phyloP scores from a whole-genome alignment of 495 filamentous ascomycete species.

The Penicillium coprophilum region DNA sequence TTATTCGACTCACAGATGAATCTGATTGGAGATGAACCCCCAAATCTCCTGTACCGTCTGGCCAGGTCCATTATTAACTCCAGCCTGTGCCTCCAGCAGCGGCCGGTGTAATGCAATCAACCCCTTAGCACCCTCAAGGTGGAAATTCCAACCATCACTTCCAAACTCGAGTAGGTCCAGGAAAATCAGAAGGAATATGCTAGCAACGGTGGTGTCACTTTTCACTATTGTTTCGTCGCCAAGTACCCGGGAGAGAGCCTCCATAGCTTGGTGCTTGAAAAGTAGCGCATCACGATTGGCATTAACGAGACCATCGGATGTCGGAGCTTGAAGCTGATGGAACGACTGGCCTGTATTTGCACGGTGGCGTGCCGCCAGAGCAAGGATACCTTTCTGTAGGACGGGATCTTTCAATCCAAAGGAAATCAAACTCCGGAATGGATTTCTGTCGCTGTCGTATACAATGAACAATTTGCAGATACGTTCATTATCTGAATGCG shows the following conservation, averaged over 20 bases:
- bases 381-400: constrained; percentile 51
- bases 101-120: constrained; percentile 35
- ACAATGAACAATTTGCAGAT: constrained; percentile 58
- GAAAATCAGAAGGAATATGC: constrained; percentile 53
- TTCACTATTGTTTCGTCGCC: constrained; percentile 12
- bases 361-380: constrained; percentile 55
- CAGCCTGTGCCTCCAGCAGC: constrained; percentile 17
- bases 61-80: constrained; percentile 19
- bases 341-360: constrained; percentile 38
- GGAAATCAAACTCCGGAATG: constrained; percentile 53
- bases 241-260: constrained; percentile 39
- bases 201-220: constrained; percentile 40
- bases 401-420: constrained; percentile 48
- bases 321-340: constrained; percentile 15
- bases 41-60: constrained; percentile 32
- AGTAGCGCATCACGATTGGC: constrained; percentile 46
- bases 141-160: constrained; percentile 48
- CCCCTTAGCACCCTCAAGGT: constrained; percentile 49
- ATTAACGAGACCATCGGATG: constrained; percentile 17
- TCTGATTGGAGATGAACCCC: constrained; percentile 31
- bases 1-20: constrained; percentile 24
- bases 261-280: constrained; percentile 52
- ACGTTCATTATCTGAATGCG: constrained; percentile 43
- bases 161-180: constrained; percentile 52
- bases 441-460: constrained; percentile 53